phyloP scores from a whole-genome alignment of 768 basidiomycete genomes.

The Boletus vinaceobasis region DNA sequence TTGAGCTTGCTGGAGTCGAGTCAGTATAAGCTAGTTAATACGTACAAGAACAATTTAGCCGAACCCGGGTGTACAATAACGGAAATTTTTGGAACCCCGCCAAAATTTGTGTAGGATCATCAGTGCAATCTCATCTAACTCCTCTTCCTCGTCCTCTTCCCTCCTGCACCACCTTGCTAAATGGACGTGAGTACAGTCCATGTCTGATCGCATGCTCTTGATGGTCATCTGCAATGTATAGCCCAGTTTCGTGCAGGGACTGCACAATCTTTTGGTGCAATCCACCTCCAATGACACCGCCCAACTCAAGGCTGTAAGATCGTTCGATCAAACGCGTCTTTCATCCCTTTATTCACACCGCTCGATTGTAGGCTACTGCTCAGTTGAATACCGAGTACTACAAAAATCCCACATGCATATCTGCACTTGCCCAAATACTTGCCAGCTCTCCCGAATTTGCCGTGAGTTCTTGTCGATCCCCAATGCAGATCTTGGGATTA shows the following conservation, averaged over 20 bases:
- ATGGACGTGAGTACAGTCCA: constrained; percentile 30
- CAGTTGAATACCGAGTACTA: constrained; percentile 91
- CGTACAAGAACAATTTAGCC: too few species aligned
- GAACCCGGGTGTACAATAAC: not conserved
- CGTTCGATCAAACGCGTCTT: constrained; percentile 26
- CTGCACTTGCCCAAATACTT: constrained; percentile 84
- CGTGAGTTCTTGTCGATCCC: constrained; percentile 47
- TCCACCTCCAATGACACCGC: constrained; percentile 81
- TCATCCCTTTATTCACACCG: constrained; percentile 7
- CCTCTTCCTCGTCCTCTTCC: constrained; percentile 28
- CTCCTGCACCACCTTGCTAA: constrained; percentile 18
- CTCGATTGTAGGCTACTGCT: constrained; percentile 70
- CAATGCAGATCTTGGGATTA: constrained; percentile 6
- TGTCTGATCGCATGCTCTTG: not conserved
- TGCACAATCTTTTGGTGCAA: constrained; percentile 84
- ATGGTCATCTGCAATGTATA: constrained; percentile 27
- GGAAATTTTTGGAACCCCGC: constrained; percentile 50
- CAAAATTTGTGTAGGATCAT: constrained; percentile 44
- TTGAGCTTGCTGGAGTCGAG: not conserved
- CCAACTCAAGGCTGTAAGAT: constrained; percentile 81
- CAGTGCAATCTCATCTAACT: constrained; percentile 27
- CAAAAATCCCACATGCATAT: constrained; percentile 86
- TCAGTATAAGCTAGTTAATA: too few species aligned
- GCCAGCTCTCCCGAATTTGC: constrained; percentile 79
- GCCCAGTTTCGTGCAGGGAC: constrained; percentile 71